Conservation (phyloP, 345 rosid species). For the Eucalyptus marginata region DNA sequence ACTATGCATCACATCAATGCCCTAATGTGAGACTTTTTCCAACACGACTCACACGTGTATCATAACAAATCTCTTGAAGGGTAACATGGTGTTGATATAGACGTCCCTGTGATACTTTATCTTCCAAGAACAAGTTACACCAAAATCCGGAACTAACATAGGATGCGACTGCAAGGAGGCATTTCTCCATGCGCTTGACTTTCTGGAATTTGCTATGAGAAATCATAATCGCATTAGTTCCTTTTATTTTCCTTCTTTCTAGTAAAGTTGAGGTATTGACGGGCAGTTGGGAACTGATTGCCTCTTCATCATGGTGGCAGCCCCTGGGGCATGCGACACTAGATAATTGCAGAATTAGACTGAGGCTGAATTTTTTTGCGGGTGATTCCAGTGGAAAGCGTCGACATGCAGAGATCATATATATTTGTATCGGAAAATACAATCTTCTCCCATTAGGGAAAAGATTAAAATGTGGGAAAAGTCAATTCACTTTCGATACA, state of each 20-base stretch:
- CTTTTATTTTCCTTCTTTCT: not conserved
- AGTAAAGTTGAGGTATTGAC: not conserved
- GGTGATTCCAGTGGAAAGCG: not conserved
- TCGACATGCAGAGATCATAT: not conserved
- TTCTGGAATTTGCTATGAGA: not conserved
- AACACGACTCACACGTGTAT: not conserved
- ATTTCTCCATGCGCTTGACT: not conserved
- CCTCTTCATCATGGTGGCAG: not conserved
- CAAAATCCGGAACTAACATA: not conserved
- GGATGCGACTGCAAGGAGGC: not conserved
- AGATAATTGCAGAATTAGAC: not conserved
- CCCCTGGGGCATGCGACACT: not conserved
- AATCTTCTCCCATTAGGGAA: not conserved
- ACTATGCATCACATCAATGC: not conserved
- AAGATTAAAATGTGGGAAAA: not conserved
- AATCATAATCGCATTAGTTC: not conserved
- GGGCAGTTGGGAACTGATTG: not conserved
- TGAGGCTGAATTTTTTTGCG: not conserved
- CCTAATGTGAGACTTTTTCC: not conserved
- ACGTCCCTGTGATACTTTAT: not conserved
- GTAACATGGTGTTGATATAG: not conserved
- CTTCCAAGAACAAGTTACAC: not conserved
- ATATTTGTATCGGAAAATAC: not conserved
- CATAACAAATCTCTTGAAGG: not conserved
- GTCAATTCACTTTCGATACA: not conserved